Evolutionary conservation across 352 stramenopile species (phyloP).

Genomic region (Poterioochromonas sp.): DNA sequence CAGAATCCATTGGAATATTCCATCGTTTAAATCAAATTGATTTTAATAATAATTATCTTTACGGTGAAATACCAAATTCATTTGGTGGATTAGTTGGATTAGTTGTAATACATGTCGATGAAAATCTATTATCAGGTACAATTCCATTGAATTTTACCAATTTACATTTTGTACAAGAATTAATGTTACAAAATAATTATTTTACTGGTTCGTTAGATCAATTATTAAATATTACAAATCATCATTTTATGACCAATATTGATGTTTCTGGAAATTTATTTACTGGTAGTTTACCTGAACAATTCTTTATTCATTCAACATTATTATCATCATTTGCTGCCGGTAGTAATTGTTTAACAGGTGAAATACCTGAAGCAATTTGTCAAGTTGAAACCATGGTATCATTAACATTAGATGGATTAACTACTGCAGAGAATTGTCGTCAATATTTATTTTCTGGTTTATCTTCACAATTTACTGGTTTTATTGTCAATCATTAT

Average conservation of each 20-base stretch:
- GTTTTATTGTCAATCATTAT: neutral
- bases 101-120: too few relatives aligned
- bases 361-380: neutral
- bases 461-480: neutral
- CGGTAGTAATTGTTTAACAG: conserved; percentile 1
- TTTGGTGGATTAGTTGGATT: too few relatives aligned
- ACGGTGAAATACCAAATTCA: too few relatives aligned
- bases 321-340: neutral
- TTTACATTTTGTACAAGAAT: too few relatives aligned
- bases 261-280: conserved; percentile 3
- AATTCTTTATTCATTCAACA: neutral
- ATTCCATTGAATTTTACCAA: too few relatives aligned
- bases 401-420: neutral
- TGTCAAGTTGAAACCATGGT: neutral
- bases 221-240: neutral
- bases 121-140: too few relatives aligned
- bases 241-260: neutral
- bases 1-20: neutral
- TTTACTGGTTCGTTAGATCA: neutral
- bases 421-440: neutral
- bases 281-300: neutral
- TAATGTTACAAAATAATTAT: too few relatives aligned
- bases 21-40: too few relatives aligned
- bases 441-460: neutral
- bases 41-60: too few relatives aligned